These are phyloP conservation scores for Rhizopogon rudus DNA, from an alignment of 768 basidiomycete species.

Conservation along the genomic window DNA sequence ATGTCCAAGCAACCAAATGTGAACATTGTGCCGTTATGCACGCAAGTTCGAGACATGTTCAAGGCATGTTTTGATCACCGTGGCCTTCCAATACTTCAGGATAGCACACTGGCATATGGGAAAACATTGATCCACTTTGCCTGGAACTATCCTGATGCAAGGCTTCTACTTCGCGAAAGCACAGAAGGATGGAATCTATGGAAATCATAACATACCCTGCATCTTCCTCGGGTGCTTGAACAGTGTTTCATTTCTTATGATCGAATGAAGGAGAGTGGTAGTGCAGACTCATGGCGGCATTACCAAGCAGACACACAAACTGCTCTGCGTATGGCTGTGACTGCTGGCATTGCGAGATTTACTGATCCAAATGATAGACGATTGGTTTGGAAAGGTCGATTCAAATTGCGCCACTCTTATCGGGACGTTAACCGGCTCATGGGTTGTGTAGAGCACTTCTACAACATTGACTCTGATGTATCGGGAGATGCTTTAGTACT, in stretches of 20 bases:
- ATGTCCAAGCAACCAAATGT: background rate
- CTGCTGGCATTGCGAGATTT: too few relatives aligned
- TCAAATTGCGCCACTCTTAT: too few relatives aligned
- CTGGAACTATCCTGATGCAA: background rate
- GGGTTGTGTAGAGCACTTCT: too few relatives aligned
- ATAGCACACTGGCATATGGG: background rate
- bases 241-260: background rate
- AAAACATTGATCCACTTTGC: background rate
- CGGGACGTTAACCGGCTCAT: too few relatives aligned
- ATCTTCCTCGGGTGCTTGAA: background rate
- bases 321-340: background rate
- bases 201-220: background rate
- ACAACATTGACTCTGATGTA: too few relatives aligned
- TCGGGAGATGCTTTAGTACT: too few relatives aligned
- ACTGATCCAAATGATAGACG: background rate
- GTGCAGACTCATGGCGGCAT: background rate
- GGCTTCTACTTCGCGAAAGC: background rate
- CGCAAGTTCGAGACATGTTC: background rate
- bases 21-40: background rate
- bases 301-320: background rate
- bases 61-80: background rate
- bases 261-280: background rate
- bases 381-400: too few relatives aligned
- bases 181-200: background rate
- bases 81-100: background rate